Conservation (phyloP, 352 stramenopile species). For the Phytophthora hibernalis region DNA sequence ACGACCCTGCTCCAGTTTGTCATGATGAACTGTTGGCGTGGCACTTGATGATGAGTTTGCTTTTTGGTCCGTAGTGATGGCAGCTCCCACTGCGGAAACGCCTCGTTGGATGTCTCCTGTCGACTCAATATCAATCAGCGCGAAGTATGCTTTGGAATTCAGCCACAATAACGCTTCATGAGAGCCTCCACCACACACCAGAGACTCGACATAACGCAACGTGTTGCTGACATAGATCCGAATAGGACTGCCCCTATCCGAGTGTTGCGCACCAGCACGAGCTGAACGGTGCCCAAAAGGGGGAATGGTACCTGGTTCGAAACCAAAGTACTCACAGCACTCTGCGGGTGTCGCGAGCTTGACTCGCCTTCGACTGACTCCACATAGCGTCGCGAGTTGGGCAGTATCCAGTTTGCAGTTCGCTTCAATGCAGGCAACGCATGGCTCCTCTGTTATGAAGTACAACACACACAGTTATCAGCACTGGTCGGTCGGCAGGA, state of each 20-base stretch:
- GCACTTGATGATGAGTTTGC: neutral
- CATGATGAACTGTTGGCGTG: neutral
- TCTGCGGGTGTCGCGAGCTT: slow-evolving; percentile 71
- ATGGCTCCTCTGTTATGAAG: slow-evolving; percentile 53
- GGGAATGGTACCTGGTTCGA: slow-evolving; percentile 66
- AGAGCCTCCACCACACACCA: slow-evolving; percentile 59
- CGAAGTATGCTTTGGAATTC: slow-evolving; percentile 49
- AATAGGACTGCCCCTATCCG: slow-evolving; percentile 12
- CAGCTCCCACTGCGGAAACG: slow-evolving; percentile 25
- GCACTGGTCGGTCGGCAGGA: neutral
- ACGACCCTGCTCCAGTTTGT: slow-evolving; percentile 3
- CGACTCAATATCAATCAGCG: slow-evolving; percentile 40
- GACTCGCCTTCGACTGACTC: slow-evolving; percentile 65
- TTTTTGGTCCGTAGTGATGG: neutral
- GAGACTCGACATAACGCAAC: slow-evolving; percentile 41
- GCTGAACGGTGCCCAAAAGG: slow-evolving; percentile 56
- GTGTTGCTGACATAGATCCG: slow-evolving; percentile 52
- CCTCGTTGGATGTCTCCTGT: slow-evolving; percentile 49
- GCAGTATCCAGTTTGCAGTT: slow-evolving; percentile 68
- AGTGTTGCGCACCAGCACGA: slow-evolving; percentile 1
- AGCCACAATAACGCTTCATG: slow-evolving; percentile 55
- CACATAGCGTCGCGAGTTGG: slow-evolving; percentile 53
- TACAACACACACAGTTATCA: slow-evolving; percentile 3
- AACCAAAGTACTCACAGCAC: slow-evolving; percentile 68
- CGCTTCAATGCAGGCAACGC: slow-evolving; percentile 66